Evolutionary conservation across 1,139 yeast species (phyloP).

Genomic region (Candida freyschussii): DNA sequence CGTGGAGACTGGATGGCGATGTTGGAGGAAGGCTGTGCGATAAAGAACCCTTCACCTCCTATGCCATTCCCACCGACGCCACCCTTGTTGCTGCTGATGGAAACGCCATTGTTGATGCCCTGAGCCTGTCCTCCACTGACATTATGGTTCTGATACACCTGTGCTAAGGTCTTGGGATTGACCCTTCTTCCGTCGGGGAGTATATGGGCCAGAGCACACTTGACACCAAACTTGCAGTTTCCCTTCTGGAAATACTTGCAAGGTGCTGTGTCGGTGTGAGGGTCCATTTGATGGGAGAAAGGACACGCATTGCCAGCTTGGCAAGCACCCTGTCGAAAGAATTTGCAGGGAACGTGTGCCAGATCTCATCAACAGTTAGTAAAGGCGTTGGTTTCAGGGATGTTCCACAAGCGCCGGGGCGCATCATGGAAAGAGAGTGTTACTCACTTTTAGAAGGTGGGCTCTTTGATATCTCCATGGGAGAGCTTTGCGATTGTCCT

Average conservation of each 20-base stretch:
- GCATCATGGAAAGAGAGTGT: background rate
- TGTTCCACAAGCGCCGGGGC: background rate
- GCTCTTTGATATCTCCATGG: constrained; percentile 22
- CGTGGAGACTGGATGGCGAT: background rate
- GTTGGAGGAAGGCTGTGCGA: too few species aligned
- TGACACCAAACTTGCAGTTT: constrained; percentile 87
- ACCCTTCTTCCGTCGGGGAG: constrained; percentile 85
- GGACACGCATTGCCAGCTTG: constrained; percentile 94
- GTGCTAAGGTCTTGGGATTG: constrained; percentile 42
- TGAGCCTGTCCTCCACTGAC: constrained; percentile 1
- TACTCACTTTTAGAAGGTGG: constrained; percentile 25
- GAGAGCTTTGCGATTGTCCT: constrained; percentile 6
- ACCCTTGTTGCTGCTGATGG: constrained; percentile 2
- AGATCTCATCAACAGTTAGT: constrained; percentile 35
- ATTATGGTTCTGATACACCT: constrained; percentile 21
- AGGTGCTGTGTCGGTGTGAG: constrained; percentile 59
- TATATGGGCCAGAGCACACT: constrained; percentile 90
- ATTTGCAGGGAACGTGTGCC: constrained; percentile 94
- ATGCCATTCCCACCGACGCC: background rate
- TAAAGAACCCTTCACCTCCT: background rate
- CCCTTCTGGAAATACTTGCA: constrained; percentile 95
- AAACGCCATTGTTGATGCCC: background rate
- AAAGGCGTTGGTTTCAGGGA: background rate
- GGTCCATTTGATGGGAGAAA: constrained; percentile 74
- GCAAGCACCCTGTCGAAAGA: constrained; percentile 84